Evolutionary conservation across 2,329 filamentous ascomycete species (phyloP).

Genomic region (Aphanocladium album): DNA sequence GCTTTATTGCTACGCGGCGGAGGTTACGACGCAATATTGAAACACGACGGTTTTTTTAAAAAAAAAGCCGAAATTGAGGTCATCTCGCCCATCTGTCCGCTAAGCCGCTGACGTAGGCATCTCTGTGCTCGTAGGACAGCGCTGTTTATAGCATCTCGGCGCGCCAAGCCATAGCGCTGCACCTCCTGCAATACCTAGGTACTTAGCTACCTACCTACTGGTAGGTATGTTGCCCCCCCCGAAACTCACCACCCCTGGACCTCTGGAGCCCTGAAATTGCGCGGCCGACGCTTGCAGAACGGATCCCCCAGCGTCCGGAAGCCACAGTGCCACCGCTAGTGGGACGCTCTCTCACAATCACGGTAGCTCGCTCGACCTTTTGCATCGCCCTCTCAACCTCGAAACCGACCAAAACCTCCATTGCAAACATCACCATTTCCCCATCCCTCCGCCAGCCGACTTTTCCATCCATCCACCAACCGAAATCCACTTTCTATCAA

Average conservation of each 20-base stretch:
- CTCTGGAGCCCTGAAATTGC: not conserved
- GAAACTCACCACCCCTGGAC: not conserved
- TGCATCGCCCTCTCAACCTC: not conserved
- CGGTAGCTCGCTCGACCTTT: too few species aligned
- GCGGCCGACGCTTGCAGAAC: too few species aligned
- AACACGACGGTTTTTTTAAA: too few species aligned
- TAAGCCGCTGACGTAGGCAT: not conserved
- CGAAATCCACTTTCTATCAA: not conserved
- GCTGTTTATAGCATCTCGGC: slow-evolving; percentile 6
- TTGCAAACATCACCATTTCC: slow-evolving; percentile 8
- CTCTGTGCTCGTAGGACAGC: not conserved
- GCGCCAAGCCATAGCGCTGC: not conserved
- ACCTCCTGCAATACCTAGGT: not conserved
- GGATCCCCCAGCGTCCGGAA: too few species aligned
- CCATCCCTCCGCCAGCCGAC: not conserved
- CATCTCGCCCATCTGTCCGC: too few species aligned
- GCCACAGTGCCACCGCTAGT: too few species aligned
- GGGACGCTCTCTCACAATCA: too few species aligned
- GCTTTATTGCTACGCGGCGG: not conserved
- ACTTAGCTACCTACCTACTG: too few species aligned
- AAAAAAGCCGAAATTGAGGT: not conserved
- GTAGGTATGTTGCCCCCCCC: too few species aligned
- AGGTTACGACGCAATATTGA: not conserved
- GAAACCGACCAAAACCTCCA: slow-evolving; percentile 4
- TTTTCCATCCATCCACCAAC: slow-evolving; percentile 1